Base-by-base conservation (phyloP, 1,284 basidiomycete genomes). In the Peniophora sp. region DNA sequence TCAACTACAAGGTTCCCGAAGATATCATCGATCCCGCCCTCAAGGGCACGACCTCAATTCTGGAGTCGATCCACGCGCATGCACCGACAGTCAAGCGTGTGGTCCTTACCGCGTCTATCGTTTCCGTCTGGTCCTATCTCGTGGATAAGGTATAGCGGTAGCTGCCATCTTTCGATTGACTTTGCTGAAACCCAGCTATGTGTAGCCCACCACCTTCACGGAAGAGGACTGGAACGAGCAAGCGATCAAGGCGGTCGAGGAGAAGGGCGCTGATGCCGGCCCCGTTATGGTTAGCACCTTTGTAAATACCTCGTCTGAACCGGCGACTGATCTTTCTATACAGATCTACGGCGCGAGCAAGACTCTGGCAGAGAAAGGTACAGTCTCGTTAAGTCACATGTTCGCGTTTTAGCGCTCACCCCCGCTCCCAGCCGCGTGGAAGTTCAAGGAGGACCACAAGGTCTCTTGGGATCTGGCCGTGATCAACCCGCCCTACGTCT, bases 41-140 rank as follows among this genome's bases (percentile, higher is more conserved):
- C 0, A 59, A 67, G 10, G 74, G 73, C 12, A 75, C 74, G 1
- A 51, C 69, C 5, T 64, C 68, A 2, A 64, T 76, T 36, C 56
- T 76, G 22, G 57, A 66, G 23, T 49, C 55, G 1, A 48, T 47
- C 6, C 3, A 50, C 44, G 57, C 54, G 32, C 12, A 51, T 20
- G 56, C 48, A 15, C 47, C 24, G 1, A 17, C 35, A 14, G 42
- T 59, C 41, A 58, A 54, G 53, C 58, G 58, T 11, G 36, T 60
- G 12, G 47, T 60, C 22, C 37, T 60, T 36, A 59, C 58, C 15
- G 56, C 56, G 9, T 60, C 58, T 2, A 47, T 47, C 11, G 56
- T 43, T 3, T 49, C 58, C 9, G 22, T 57, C 15, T 41, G 23
- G 23, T 47, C 37, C 8, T 41, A 41, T 41, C 15, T 41, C 37